phyloP scores from a whole-genome alignment of 2,329 filamentous ascomycete genomes.

The Fusarium mundagurra region DNA sequence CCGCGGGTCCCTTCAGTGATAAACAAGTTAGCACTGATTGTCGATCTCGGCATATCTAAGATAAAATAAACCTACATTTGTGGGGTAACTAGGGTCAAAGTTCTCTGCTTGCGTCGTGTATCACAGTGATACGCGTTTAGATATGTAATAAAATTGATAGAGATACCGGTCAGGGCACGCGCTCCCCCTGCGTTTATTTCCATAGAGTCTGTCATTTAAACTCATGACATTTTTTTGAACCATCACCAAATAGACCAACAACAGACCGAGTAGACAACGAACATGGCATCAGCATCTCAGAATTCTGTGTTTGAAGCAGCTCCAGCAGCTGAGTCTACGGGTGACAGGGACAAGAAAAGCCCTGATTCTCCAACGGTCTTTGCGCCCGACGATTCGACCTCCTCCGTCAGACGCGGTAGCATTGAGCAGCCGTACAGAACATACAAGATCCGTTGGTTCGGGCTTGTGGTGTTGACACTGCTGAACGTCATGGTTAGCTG shows the following conservation, averaged over 20 bases:
- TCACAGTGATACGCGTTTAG: neutral
- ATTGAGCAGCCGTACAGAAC: neutral
- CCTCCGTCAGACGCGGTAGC: neutral
- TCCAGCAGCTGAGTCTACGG: rapidly evolving
- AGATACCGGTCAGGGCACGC: neutral
- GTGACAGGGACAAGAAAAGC: neutral
- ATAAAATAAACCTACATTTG: neutral
- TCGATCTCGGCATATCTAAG: neutral
- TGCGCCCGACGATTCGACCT: neutral
- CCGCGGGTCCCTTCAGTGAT: neutral
- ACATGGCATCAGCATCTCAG: neutral
- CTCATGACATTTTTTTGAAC: neutral
- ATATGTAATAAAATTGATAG: neutral
- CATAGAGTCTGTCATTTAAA: neutral
- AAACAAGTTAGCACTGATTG: neutral
- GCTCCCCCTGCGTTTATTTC: neutral
- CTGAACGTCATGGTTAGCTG: neutral
- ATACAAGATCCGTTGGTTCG: neutral
- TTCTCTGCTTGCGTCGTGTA: neutral
- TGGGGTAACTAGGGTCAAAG: neutral
- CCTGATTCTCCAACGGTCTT: rapidly evolving
- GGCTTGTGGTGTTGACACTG: neutral
- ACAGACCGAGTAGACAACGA: rapidly evolving
- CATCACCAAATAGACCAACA: neutral
- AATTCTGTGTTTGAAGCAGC: neutral